Evolutionary conservation across 2,329 filamentous ascomycete genomes (phyloP).

Genomic region (Epichloe aotearoae): DNA sequence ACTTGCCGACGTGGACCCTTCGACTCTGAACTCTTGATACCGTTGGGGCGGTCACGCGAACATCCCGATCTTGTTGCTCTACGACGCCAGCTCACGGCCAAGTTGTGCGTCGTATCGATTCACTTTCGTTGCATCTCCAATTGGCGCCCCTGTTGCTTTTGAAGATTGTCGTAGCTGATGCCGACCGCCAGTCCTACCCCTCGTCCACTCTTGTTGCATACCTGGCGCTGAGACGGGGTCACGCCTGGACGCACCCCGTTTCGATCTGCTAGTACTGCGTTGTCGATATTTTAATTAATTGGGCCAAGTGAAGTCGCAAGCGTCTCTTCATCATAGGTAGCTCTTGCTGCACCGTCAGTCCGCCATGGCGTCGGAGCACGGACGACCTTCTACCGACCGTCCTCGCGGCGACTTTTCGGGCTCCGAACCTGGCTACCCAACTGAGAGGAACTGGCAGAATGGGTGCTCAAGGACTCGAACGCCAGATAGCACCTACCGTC

Average conservation of each 20-base stretch:
- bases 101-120: constrained; percentile 5
- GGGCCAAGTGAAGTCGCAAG: constrained; percentile 6
- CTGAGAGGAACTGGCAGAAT: constrained; percentile 25
- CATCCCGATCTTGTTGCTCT: constrained; percentile 9
- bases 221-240: constrained; percentile 18
- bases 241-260: not conserved
- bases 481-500: constrained; percentile 23
- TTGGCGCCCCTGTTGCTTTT: constrained; percentile 14
- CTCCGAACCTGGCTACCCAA: constrained; percentile 18
- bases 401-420: constrained; percentile 17
- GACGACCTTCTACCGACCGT: constrained; percentile 26
- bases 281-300: constrained; percentile 13
- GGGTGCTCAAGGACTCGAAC: constrained; percentile 18
- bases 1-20: constrained; percentile 4
- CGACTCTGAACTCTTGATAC: constrained; percentile 3
- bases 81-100: constrained; percentile 9
- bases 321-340: not conserved
- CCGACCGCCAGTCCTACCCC: constrained; percentile 20
- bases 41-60: constrained; percentile 17
- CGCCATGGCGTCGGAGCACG: constrained; percentile 35
- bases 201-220: constrained; percentile 19
- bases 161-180: constrained; percentile 20
- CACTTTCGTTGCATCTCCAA: constrained; percentile 13
- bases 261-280: not conserved
- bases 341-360: constrained; percentile 2